Evolutionary conservation across 2,329 filamentous ascomycete species (phyloP).

Genomic region (Ophiostoma triangulosporum): DNA sequence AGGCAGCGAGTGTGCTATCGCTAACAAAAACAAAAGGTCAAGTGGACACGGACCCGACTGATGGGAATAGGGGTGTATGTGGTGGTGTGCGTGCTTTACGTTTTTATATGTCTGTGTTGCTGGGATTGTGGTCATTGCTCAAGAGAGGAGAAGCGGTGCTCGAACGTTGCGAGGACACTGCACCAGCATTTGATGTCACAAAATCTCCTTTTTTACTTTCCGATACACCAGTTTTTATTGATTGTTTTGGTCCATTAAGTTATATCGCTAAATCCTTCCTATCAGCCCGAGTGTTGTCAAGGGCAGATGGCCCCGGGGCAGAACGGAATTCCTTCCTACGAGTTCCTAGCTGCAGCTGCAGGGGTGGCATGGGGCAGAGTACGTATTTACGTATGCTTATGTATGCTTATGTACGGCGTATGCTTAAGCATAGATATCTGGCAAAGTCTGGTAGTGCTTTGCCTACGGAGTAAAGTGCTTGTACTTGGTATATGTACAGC

Average conservation of each 20-base stretch:
- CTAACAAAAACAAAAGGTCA: neutral
- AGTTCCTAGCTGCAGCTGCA: neutral
- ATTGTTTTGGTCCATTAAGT: too few species aligned
- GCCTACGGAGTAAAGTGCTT: neutral
- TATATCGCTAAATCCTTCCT: too few species aligned
- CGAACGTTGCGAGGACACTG: too few species aligned
- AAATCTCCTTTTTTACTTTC: too few species aligned
- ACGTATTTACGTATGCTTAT: too few species aligned
- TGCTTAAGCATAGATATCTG: too few species aligned
- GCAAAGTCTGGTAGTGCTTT: neutral
- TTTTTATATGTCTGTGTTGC: neutral
- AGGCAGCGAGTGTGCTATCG: neutral
- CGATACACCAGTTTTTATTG: too few species aligned
- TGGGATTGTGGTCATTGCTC: neutral
- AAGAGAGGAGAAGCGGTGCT: too few species aligned
- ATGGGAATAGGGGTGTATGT: neutral
- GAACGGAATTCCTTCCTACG: neutral
- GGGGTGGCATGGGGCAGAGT: neutral
- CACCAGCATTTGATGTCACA: too few species aligned
- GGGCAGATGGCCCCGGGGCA: neutral
- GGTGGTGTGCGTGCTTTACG: neutral
- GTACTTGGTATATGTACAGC: neutral
- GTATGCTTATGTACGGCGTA: too few species aligned
- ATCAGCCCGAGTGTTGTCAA: too few species aligned
- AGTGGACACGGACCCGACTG: neutral